Evolutionary conservation across 306 rosid species (phyloP), one percentile per base, ranked within the genome.

Genomic region (Comarum palustre): DNA sequence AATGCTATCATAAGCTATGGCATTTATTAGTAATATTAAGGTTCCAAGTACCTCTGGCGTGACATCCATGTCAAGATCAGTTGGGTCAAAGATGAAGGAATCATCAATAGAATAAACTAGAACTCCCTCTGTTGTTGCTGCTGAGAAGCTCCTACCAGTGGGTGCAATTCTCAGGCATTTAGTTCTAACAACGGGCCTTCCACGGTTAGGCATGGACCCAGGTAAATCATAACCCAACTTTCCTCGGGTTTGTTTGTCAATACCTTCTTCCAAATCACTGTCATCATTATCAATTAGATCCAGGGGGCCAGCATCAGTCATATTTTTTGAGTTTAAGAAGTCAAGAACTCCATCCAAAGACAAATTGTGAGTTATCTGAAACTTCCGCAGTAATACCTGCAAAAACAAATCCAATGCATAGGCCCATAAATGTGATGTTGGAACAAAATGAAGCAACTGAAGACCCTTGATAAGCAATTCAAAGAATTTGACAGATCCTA

Each of bases 291-390:
- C 96, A 75, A 94, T 91, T 77, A 94, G 84, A 79, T 94, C 99
- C 73, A 91, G 68, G 20, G 97, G 91, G 31, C 99, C 97, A 72
- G 91, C 91, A 45, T 90, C 95, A 11, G 97, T 91, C 99, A 94
- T 94, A 74, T 89, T 94, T 86, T 88, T 91, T 42, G 99, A 91
- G 85, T 94, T 94, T 76, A 91, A 86, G 79, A 85, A 65, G 73
- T 94, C 96, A 60, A 94, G 95, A 58, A 94, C 97, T 74, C 99
- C 99, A 83, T 94, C 99, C 81, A 89, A 81, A 68, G 99, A 94
- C 69, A 91, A 92, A 83, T 94, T 94, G 75, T 68, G 89, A 73
- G 99, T 91, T 84, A 91, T 88, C 84, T 91, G 91, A 85, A 94
- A 86, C 71, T 91, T 89, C 25, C 88, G 85, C 54, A 94, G 85